Evolutionary conservation across 352 stramenopile species (phyloP).

Genomic region (Globisporangium acanthophoron): DNA sequence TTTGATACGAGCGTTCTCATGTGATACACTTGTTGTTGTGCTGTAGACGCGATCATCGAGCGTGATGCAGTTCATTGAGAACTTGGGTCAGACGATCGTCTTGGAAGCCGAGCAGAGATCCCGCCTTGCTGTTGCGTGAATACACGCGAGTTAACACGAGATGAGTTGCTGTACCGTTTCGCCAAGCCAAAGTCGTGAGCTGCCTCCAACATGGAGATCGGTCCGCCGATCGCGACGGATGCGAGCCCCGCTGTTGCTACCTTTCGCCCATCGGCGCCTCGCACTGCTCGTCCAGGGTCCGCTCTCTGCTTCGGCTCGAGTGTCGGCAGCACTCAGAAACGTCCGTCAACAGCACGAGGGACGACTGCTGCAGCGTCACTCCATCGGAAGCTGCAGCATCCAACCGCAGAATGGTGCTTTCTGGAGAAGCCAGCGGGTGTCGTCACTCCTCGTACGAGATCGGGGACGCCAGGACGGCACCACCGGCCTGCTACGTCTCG

Average conservation of each 20-base stretch:
- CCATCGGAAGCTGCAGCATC: neutral
- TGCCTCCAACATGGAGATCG: neutral
- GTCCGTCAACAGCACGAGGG: neutral
- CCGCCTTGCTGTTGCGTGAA: neutral
- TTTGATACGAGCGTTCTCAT: neutral
- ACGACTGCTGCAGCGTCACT: neutral
- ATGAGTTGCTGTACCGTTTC: too few relatives aligned
- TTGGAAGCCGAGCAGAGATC: neutral
- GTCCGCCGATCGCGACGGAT: neutral
- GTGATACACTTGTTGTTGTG: too few relatives aligned
- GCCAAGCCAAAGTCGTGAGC: too few relatives aligned
- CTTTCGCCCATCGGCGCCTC: neutral
- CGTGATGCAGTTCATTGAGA: conserved; percentile 2
- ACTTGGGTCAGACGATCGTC: conserved; percentile 1
- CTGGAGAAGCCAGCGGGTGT: neutral
- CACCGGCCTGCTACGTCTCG: conserved; percentile 9
- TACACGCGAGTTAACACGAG: too few relatives aligned
- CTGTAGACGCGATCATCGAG: neutral
- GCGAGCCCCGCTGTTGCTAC: neutral
- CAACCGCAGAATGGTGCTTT: neutral
- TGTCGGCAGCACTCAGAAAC: neutral
- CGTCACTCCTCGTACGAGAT: neutral
- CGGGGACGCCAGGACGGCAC: neutral
- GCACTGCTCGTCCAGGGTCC: neutral
- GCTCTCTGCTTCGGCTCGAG: neutral